Conservation (phyloP, 2,329 filamentous ascomycete species). For the Lachnellula hyalina region DNA sequence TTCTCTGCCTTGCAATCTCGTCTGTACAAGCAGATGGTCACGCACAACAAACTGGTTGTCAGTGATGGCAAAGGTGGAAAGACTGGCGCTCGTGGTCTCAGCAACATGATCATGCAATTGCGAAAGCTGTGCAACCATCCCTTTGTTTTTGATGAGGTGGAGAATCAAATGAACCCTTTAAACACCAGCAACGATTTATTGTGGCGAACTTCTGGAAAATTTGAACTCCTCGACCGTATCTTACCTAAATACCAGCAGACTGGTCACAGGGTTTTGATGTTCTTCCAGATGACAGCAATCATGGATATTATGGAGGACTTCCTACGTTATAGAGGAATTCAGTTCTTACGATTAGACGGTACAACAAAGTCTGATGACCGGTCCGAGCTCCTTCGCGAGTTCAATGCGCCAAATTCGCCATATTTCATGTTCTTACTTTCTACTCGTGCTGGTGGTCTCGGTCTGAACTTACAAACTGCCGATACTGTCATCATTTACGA, state of each 20-base stretch:
- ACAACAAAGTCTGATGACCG: constrained; percentile 97
- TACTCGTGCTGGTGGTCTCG: constrained; percentile 94
- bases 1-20: constrained; percentile 92
- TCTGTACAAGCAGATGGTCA: constrained; percentile 96
- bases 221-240: constrained; percentile 87
- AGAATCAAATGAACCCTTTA: constrained; percentile 93
- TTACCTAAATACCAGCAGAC: constrained; percentile 89
- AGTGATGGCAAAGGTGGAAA: constrained; percentile 94
- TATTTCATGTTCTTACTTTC: constrained; percentile 99
- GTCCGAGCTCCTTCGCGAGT: constrained; percentile 79
- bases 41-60: constrained; percentile 89
- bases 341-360: constrained; percentile 90
- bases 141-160: constrained; percentile 96
- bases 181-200: constrained; percentile 86
- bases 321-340: constrained; percentile 72
- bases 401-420: constrained; percentile 84
- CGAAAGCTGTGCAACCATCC: constrained; percentile 98
- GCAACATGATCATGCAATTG: constrained; percentile 99
- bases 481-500: constrained; percentile 99
- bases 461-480: constrained; percentile 93
- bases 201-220: constrained; percentile 95
- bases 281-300: constrained; percentile 99
- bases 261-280: constrained; percentile 95
- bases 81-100: constrained; percentile 86
- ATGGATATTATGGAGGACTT: constrained; percentile 99